Base-by-base conservation (phyloP, 352 stramenopile species). In the Pythium volutum region DNA sequence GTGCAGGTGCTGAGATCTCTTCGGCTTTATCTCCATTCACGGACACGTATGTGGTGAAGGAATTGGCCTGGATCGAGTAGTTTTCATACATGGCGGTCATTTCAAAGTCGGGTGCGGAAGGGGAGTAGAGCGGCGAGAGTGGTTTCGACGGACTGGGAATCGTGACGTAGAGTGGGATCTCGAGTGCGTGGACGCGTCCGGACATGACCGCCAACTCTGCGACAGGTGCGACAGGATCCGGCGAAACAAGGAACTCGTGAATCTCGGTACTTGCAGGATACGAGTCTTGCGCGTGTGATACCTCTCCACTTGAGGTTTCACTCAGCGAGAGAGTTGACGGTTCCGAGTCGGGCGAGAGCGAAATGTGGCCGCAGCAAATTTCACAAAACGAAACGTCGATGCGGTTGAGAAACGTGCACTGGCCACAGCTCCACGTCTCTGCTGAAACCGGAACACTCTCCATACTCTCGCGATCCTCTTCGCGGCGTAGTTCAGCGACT, bases 381-480 rank as follows among this genome's bases (percentile, higher is more conserved):
- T 81, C 76, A 15, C 79, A 89, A 63, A 87, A 89, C 2, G 77
- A 74, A n/a, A 73, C 69, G 26, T 64, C 73, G 50, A 84, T 73
- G n/a, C 72, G 31, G 49, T 89, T 89, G 14, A 75, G 34, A 53
- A 69, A 89, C 7, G 79, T 87, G 61, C 79, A 87, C 55, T 84
- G 77, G 2, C 73, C 66, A 46, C 75, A 87, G 36, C 63, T 78
- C 77, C 77, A 87, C 5, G 60, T 57, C n/a, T 52, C 47, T 3
- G 15, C 7, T 8, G 49, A 20, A 7, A 7, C 18, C 10, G 7
- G 15, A 12, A 43, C 25, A 15, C 49, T 31, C 9, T 16, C 15
- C 20, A 18, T 29, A 25, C 36, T 15, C 23, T 26, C 18, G 2
- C 12, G 42, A 16, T 46, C n/a, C n/a, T n/a, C n/a, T n/a, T n/a